Conservation (phyloP, 2,329 filamentous ascomycete genomes). For the Pseudogymnoascus sp. region DNA sequence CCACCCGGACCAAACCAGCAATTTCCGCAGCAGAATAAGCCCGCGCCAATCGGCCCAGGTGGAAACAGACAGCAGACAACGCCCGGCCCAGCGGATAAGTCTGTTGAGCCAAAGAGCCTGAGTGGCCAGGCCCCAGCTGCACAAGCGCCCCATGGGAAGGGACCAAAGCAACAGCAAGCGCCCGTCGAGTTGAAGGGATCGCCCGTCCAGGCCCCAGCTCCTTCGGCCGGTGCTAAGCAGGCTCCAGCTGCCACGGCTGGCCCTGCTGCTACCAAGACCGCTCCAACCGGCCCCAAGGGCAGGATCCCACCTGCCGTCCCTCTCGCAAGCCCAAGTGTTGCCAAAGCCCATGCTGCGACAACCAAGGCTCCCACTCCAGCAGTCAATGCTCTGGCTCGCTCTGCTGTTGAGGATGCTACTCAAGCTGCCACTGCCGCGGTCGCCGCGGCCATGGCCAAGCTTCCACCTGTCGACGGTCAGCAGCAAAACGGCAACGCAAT, state of each 20-base stretch:
- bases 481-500: conserved; percentile 38
- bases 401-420: conserved; percentile 56
- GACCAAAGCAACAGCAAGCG: conserved; percentile 59
- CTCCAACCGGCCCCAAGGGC: conserved; percentile 35
- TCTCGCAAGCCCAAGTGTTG: conserved; percentile 40
- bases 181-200: conserved; percentile 45
- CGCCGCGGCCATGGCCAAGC: conserved; percentile 71
- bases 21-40: conserved; percentile 30
- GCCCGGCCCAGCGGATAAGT: conserved; percentile 37
- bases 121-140: conserved; percentile 33
- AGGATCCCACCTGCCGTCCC: conserved; percentile 61
- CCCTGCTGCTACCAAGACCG: conserved; percentile 18
- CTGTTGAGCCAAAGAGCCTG: conserved; percentile 46
- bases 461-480: conserved; percentile 34
- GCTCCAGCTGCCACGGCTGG: conserved; percentile 12
- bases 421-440: conserved; percentile 68
- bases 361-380: conserved; percentile 4
- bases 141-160: conserved; percentile 33
- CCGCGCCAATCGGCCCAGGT: conserved; percentile 44
- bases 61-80: conserved; percentile 38
- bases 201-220: conserved; percentile 21
- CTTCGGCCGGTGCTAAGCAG: conserved; percentile 12
- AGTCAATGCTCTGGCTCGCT: conserved; percentile 24
- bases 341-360: conserved; percentile 31
- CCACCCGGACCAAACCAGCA: conserved; percentile 21